A percentile compares a stretch with the other conserved stretches of the same genome.
phyloP scores from a whole-genome alignment of 1,284 basidiomycete genomes.

The Mrakiaceae sp. region DNA sequence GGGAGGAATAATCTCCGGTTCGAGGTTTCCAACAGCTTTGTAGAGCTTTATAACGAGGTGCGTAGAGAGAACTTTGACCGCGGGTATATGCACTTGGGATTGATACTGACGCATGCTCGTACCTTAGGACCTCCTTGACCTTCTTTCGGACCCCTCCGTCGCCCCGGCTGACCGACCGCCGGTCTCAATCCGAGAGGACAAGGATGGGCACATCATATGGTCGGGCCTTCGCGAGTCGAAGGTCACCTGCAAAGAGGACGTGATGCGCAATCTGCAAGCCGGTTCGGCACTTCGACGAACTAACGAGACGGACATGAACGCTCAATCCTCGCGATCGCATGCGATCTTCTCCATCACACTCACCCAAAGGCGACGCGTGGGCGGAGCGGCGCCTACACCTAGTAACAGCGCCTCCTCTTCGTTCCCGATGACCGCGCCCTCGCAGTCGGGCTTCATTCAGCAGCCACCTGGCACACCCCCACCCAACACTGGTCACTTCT shows the following conservation, averaged over 20 bases:
- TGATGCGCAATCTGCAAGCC: constrained; percentile 81
- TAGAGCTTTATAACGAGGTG: constrained; percentile 92
- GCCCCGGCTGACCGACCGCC: constrained; percentile 47
- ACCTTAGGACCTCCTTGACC: constrained; percentile 64
- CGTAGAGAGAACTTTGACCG: constrained; percentile 18
- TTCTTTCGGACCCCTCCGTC: constrained; percentile 55
- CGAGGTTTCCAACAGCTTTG: constrained; percentile 71
- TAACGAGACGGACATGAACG: constrained; percentile 98
- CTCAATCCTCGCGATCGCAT: constrained; percentile 92
- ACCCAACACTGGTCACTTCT: constrained; percentile 19
- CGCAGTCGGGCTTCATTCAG: too few species aligned
- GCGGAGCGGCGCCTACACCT: constrained; percentile 12
- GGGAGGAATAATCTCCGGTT: constrained; percentile 49
- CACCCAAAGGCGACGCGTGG: constrained; percentile 46
- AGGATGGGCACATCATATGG: constrained; percentile 94
- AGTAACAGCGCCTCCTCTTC: constrained; percentile 8
- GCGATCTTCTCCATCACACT: constrained; percentile 96
- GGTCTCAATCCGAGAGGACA: constrained; percentile 93
- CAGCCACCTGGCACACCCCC: too few species aligned
- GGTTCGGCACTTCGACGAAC: constrained; percentile 84
- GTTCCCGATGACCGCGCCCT: constrained; percentile 5
- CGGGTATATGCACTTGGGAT: too few species aligned
- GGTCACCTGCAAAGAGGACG: constrained; percentile 70
- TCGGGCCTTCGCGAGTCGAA: constrained; percentile 82
- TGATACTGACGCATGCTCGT: not conserved